Conservation (phyloP, 2,329 filamentous ascomycete genomes). For the Didymella glomerata region DNA sequence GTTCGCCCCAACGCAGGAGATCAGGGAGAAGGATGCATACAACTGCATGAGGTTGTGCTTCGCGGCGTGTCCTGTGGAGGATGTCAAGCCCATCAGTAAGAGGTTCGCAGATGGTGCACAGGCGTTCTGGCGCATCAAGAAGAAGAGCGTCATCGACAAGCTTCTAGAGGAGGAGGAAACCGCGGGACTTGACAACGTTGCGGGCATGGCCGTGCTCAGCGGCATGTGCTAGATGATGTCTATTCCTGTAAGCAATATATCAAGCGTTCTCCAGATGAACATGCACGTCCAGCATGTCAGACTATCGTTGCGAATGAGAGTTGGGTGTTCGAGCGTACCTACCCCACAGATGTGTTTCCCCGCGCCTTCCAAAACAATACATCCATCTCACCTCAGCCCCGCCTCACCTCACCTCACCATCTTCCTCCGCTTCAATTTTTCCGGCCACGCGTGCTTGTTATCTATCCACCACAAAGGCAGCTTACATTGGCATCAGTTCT, state of each 20-base stretch:
- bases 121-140: constrained; percentile 80
- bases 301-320: too few species aligned
- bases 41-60: constrained; percentile 83
- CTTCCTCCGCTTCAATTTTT: too few species aligned
- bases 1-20: constrained; percentile 73
- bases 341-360: too few species aligned
- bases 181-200: constrained; percentile 25
- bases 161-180: constrained; percentile 57
- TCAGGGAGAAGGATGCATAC: constrained; percentile 69
- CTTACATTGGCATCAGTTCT: too few species aligned
- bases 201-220: constrained; percentile 42
- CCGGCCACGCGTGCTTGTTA: too few species aligned
- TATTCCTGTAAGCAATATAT: background rate
- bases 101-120: constrained; percentile 74
- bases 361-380: too few species aligned
- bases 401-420: too few species aligned
- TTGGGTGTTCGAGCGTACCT: too few species aligned
- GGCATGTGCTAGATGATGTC: constrained; percentile 39
- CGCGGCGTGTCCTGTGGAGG: constrained; percentile 78
- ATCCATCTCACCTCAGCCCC: too few species aligned
- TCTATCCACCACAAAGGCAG: too few species aligned
- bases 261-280: too few species aligned
- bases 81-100: constrained; percentile 68
- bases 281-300: too few species aligned
- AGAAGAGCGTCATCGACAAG: constrained; percentile 70